These are phyloP conservation scores for Cyberlindnera xylosilytica DNA, from an alignment of 805 yeast species.

Conservation along the genomic window DNA sequence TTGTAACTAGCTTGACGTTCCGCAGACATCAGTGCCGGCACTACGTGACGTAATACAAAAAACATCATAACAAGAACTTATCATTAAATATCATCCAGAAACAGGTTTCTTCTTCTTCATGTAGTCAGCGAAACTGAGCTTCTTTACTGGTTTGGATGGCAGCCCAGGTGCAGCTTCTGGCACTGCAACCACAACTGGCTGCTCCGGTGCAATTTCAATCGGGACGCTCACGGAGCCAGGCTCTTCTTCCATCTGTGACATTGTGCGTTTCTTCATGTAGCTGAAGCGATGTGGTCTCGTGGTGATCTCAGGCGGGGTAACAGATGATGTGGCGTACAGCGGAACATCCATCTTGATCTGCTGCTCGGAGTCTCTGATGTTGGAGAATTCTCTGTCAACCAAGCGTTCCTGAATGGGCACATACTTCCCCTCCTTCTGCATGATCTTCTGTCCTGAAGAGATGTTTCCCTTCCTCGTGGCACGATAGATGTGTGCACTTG, in stretches of 20 bases:
- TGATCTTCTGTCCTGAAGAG: conserved; percentile 25
- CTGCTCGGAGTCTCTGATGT: conserved; percentile 17
- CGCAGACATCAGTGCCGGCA: no score
- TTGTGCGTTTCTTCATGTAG: conserved; percentile 16
- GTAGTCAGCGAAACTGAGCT: conserved; percentile 73
- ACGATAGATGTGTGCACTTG: conserved; percentile 55
- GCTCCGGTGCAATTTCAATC: conserved; percentile 17
- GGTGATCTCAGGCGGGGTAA: conserved; percentile 17
- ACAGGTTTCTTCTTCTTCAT: conserved; percentile 47
- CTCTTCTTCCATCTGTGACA: conserved; percentile 9
- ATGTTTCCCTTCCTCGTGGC: conserved; percentile 37
- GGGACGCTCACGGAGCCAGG: conserved; percentile 27
- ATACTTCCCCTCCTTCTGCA: conserved; percentile 32
- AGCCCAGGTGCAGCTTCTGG: not conserved
- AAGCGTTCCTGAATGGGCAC: conserved; percentile 32
- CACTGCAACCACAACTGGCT: not conserved
- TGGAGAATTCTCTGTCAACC: conserved; percentile 23
- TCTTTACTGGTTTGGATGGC: conserved; percentile 40
- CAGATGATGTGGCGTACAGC: conserved; percentile 6
- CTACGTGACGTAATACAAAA: no score
- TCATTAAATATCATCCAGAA: no score
- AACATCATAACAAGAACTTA: not conserved
- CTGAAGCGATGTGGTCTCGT: conserved; percentile 22
- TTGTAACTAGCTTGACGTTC: no score
- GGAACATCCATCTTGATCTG: conserved; percentile 10